Evolutionary conservation across 495 filamentous ascomycete species (phyloP), one percentile per base, ranked within the genome.

Genomic region (Penicillium manginii): DNA sequence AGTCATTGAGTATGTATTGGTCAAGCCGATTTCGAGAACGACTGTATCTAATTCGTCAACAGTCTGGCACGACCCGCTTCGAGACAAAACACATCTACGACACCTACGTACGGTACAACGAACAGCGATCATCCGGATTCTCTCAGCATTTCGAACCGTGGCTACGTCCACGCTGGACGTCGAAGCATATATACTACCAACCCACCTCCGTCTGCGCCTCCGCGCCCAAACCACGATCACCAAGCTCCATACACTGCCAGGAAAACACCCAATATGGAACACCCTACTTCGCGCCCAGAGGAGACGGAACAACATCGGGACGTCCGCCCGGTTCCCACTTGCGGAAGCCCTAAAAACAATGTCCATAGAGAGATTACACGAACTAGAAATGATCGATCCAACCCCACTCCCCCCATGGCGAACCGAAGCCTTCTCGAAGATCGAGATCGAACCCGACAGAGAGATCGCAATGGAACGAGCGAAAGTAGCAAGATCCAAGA

Each of bases 311-410:
- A 37, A 37, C 14, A 10, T 37, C 33, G 33, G 33, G 33, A 37
- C 33, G 33, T 37, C 33, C 33, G 33, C 33, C 33, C 33, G 33
- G 33, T 37, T 37, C 33, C 33, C 14, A 37, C 33, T 37, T 37
- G 33, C 14, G 33, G 33, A 37, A 37, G 33, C 33, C 33, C 33
- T 37, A 37, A 37, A 37, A 15, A 37, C 23, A 37, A 37, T 37
- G 33, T 15, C 33, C 14, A 37, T 37, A 15, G 33, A 37, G 33
- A 40, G 37, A 58, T 64, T n/a, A 67, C 43, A 57, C 9, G 56
- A 54, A 40, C 51, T 69, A 7, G 59, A 71, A 32, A 71, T 42
- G 33, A 69, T 69, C 11, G 58, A 66, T 49, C 58, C 55, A 57
- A 35, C 43, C 2, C 65, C 65, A 35, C 55, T 58, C 46, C 46